Evolutionary conservation across 2,329 filamentous ascomycete species (phyloP).

Genomic region (Zymoseptoria crescenta): DNA sequence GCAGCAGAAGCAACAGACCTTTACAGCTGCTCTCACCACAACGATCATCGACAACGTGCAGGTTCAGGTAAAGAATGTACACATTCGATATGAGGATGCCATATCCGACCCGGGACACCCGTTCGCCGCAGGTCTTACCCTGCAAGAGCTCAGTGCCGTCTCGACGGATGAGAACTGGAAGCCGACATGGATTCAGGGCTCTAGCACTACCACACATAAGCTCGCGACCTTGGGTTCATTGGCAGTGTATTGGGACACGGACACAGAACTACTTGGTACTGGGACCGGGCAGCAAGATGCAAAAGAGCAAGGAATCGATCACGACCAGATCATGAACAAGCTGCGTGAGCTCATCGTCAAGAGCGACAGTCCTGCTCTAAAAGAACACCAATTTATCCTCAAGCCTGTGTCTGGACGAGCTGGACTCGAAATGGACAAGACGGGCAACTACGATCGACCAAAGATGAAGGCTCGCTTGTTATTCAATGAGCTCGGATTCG

Average conservation of each 20-base stretch:
- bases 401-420: slow-evolving; percentile 93
- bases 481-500: slow-evolving; percentile 95
- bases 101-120: slow-evolving; percentile 92
- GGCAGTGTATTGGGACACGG: slow-evolving; percentile 97
- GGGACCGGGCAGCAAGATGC: slow-evolving; percentile 63
- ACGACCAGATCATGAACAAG: slow-evolving; percentile 67
- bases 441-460: slow-evolving; percentile 66
- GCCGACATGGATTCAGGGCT: slow-evolving; percentile 90
- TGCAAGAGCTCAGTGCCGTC: slow-evolving; percentile 94
- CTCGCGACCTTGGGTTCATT: slow-evolving; percentile 82
- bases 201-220: slow-evolving; percentile 78
- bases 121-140: slow-evolving; percentile 82
- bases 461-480: slow-evolving; percentile 85
- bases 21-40: slow-evolving; percentile 87
- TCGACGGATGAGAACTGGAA: slow-evolving; percentile 94
- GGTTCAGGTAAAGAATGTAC: slow-evolving; percentile 95
- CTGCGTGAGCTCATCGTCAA: slow-evolving; percentile 76
- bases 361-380: slow-evolving; percentile 47
- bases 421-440: slow-evolving; percentile 92
- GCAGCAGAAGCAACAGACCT: slow-evolving; percentile 95
- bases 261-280: slow-evolving; percentile 72
- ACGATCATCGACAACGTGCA: slow-evolving; percentile 98
- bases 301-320: slow-evolving; percentile 54
- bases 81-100: slow-evolving; percentile 95
- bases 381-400: slow-evolving; percentile 81